phyloP scores from a whole-genome alignment of 202 grass and related monocot genomes.

The Schoenoplectus triqueter region DNA sequence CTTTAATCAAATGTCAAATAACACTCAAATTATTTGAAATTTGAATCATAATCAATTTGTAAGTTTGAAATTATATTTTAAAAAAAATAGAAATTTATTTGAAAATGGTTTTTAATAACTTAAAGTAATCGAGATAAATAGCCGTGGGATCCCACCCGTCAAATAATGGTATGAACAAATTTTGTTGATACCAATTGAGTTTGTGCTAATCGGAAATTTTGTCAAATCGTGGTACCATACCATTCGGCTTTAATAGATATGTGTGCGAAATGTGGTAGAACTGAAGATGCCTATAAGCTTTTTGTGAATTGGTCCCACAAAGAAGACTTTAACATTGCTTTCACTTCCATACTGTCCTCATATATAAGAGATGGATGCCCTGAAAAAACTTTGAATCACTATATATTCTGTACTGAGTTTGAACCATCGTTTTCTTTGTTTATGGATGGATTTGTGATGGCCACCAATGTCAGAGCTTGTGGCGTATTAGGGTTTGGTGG shows the following conservation, averaged over 20 bases:
- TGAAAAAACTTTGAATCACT: constrained; percentile 59
- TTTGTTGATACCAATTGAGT: too few species aligned
- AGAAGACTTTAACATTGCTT: constrained; percentile 64
- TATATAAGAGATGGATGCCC: constrained; percentile 71
- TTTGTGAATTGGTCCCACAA: constrained; percentile 61
- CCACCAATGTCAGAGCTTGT: constrained; percentile 66
- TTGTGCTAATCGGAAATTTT: too few species aligned
- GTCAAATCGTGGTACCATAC: not conserved
- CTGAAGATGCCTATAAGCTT: constrained; percentile 59
- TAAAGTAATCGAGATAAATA: too few species aligned
- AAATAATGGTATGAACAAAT: too few species aligned
- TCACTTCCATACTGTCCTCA: constrained; percentile 63
- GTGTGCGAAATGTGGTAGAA: constrained; percentile 80
- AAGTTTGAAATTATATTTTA: too few species aligned
- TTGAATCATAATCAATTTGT: too few species aligned
- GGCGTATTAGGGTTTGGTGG: constrained; percentile 62
- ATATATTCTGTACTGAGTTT: constrained; percentile 47
- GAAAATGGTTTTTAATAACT: too few species aligned
- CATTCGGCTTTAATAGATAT: constrained; percentile 85
- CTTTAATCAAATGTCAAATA: too few species aligned
- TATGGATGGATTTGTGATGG: constrained; percentile 70
- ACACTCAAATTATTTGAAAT: too few species aligned
- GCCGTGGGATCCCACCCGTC: too few species aligned
- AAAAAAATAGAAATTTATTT: too few species aligned
- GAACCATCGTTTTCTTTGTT: constrained; percentile 39